phyloP scores from a whole-genome alignment of 306 rosid genomes.

The Dalbergia cochinchinensis region DNA sequence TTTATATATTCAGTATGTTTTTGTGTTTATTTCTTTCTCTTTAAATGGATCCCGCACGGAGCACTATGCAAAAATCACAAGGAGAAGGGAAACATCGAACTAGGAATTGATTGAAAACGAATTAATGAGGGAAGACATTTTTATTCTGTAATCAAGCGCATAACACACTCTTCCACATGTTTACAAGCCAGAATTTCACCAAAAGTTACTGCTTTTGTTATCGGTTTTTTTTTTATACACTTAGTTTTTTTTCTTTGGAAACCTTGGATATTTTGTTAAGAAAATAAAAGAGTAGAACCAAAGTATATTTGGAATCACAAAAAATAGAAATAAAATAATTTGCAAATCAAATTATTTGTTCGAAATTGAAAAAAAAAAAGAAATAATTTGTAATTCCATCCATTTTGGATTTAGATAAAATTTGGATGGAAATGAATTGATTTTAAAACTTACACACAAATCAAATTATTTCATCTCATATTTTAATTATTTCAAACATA shows the following conservation, averaged over 20 bases:
- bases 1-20: background rate
- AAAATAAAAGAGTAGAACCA: conserved; percentile 7
- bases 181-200: background rate
- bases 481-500: too few relatives aligned
- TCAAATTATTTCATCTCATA: too few relatives aligned
- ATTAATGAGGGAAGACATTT: background rate
- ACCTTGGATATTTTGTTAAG: background rate
- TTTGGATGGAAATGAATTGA: too few relatives aligned
- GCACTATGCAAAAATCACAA: conserved; percentile 9
- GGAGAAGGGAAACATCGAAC: background rate
- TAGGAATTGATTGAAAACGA: conserved; percentile 9
- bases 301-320: too few relatives aligned
- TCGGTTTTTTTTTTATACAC: background rate
- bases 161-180: conserved; percentile 1
- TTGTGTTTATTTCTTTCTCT: conserved; percentile 10
- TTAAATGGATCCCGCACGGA: conserved; percentile 38
- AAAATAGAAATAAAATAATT: too few relatives aligned
- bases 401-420: too few relatives aligned
- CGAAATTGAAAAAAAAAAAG: too few relatives aligned
- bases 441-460: too few relatives aligned
- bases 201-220: background rate
- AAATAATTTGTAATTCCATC: too few relatives aligned
- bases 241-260: background rate
- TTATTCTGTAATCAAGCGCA: background rate
- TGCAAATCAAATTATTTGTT: too few relatives aligned